Base-by-base conservation (phyloP, 2,329 filamentous ascomycete genomes). In the Pseudogymnoascus sp. region DNA sequence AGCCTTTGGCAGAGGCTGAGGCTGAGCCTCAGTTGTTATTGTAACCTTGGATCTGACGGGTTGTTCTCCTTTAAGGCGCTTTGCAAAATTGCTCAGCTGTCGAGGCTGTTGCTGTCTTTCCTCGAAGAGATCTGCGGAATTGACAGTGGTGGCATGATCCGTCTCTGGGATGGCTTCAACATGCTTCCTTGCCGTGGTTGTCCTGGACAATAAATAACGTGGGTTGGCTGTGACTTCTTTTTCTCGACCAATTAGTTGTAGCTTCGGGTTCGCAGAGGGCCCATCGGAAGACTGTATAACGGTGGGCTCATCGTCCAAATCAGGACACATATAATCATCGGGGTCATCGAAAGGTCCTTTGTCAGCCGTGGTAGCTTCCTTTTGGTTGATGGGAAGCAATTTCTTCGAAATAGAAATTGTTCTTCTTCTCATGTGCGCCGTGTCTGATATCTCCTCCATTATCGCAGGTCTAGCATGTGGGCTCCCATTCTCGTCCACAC, bases 401-500 rank as follows among this genome's bases (percentile, higher is more conserved):
- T 21, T 62, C 17, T 39, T 66, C 61, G 31, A 66, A 64, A 41
- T 69, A 65, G 25, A 67, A 27, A 61, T 17, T 27, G 33, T 31
- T 15, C 17, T 44, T 36, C n/a, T 55, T 36, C 17, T 36, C 15
- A 17, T 38, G 33, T 29, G 33, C 2, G 36, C 31, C 21, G 59
- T 36, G 6, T 25, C 25, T 25, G 31, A 31, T 25, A 21, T 21
- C 15, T 42, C 60, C 8, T 60, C 60, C 17, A 48, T 35, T 10
- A 55, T 35, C 35, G 17, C 33, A 4, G 15, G 21, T 9, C 48
- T 29, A 13, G 67, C 67, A 7, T 64, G 64, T 25, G 70, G 70
- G 61, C 70, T 71, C n/a, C 70, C 70, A 51, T 69, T 69, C 10
- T 51, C 51, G 42, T 70, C 61, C 2, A 71, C 68, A 15, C 66